phyloP scores from a whole-genome alignment of 2,329 filamentous ascomycete species.

The Colletotrichum chrysophilum region DNA sequence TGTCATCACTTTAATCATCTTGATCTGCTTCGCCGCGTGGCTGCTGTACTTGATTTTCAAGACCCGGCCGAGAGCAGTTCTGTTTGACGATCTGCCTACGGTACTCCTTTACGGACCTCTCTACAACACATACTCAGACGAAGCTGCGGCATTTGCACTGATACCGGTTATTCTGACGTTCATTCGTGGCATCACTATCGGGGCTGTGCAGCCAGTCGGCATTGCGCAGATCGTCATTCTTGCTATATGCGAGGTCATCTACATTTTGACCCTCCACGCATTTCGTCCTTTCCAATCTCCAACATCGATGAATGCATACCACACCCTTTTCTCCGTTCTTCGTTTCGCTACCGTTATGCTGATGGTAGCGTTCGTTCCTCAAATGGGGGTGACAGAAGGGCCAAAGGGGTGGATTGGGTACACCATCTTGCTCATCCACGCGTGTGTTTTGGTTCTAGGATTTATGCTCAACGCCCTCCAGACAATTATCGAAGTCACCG shows the following conservation, averaged over 20 bases:
- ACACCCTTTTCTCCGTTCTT: slow-evolving; percentile 80
- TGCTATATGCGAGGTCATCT: slow-evolving; percentile 92
- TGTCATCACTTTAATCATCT: slow-evolving; percentile 72
- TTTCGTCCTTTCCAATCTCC: slow-evolving; percentile 89
- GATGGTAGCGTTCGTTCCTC: slow-evolving; percentile 84
- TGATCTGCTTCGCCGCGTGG: slow-evolving; percentile 79
- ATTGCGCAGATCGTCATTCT: slow-evolving; percentile 92
- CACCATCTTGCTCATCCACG: slow-evolving; percentile 85
- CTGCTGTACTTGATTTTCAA: slow-evolving; percentile 80
- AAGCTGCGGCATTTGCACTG: slow-evolving; percentile 87
- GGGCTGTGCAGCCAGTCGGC: slow-evolving; percentile 89
- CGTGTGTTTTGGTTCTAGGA: slow-evolving; percentile 82
- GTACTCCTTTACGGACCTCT: slow-evolving; percentile 89
- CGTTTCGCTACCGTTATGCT: slow-evolving; percentile 78
- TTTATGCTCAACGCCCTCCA: slow-evolving; percentile 94
- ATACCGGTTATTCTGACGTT: slow-evolving; percentile 86
- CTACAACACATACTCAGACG: slow-evolving; percentile 97
- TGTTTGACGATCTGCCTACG: slow-evolving; percentile 93
- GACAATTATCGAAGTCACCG: slow-evolving; percentile 87
- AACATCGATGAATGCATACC: slow-evolving; percentile 97
- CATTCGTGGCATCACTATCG: slow-evolving; percentile 86
- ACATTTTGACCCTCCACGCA: slow-evolving; percentile 84
- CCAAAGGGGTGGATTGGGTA: slow-evolving; percentile 96
- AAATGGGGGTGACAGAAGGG: slow-evolving; percentile 77
- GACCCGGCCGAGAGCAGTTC: slow-evolving; percentile 81